Evolutionary conservation across 176 grass and related monocot genomes (phyloP).

Genomic region (Cenchrus purpureus): DNA sequence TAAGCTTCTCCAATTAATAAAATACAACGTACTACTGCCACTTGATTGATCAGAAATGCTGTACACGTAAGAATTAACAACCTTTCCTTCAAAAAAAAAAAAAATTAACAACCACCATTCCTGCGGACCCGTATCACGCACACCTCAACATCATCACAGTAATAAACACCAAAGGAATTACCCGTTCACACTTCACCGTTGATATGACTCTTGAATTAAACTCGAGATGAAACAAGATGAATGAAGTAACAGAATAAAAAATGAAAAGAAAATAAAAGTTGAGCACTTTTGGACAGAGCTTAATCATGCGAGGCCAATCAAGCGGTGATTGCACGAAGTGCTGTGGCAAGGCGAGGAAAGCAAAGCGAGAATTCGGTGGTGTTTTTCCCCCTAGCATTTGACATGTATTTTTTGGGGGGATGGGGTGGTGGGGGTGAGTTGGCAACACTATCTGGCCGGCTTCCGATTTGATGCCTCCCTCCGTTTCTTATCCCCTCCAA

Average conservation of each 20-base stretch:
- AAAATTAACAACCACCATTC: background rate
- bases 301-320: background rate
- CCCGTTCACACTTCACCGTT: background rate
- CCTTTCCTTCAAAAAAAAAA: background rate
- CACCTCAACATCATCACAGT: background rate
- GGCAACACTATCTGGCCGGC: constrained; percentile 29
- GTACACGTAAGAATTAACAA: background rate
- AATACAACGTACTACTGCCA: background rate
- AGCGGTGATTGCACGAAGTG: background rate
- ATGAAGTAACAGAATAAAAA: background rate
- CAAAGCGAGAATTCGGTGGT: constrained; percentile 6
- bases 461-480: constrained; percentile 35
- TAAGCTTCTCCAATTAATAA: background rate
- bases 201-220: background rate
- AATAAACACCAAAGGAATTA: background rate
- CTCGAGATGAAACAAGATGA: background rate
- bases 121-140: too few relatives aligned
- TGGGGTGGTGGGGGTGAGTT: constrained; percentile 18
- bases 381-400: constrained; percentile 11
- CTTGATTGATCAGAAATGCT: background rate
- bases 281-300: background rate
- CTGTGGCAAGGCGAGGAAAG: constrained; percentile 26
- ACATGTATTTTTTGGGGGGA: background rate
- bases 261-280: background rate
- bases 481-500: constrained; percentile 46